phyloP scores from a whole-genome alignment of 2,329 filamentous ascomycete genomes.

The Clonostachys sp. region DNA sequence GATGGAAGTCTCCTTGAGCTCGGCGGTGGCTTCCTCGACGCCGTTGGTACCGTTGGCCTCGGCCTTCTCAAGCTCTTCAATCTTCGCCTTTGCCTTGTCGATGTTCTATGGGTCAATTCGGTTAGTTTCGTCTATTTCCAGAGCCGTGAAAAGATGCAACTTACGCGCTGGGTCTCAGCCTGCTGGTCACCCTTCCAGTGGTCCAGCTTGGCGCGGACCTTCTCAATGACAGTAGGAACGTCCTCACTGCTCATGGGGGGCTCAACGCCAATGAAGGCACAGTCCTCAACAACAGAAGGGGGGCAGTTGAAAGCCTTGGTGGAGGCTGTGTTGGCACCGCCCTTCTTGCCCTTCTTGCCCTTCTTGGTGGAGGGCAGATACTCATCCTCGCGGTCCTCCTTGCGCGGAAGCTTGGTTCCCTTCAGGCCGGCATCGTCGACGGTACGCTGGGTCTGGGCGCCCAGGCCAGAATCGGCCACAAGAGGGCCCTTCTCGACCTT shows the following conservation, averaged over 20 bases:
- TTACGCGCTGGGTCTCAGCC: slow-evolving; percentile 83
- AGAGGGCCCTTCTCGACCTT: slow-evolving; percentile 62
- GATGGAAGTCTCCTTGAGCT: slow-evolving; percentile 46
- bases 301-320: slow-evolving; percentile 73
- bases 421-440: slow-evolving; percentile 82
- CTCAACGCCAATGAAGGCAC: slow-evolving; percentile 77
- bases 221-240: slow-evolving; percentile 74
- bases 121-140: slow-evolving; percentile 9
- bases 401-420: slow-evolving; percentile 77
- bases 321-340: slow-evolving; percentile 42
- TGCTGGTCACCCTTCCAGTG: slow-evolving; percentile 91
- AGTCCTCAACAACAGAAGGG: slow-evolving; percentile 87
- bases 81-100: slow-evolving; percentile 92
- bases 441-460: slow-evolving; percentile 74
- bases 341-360: slow-evolving; percentile 84
- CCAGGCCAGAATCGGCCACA: slow-evolving; percentile 66
- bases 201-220: slow-evolving; percentile 86
- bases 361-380: slow-evolving; percentile 72
- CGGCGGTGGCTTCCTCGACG: slow-evolving; percentile 48
- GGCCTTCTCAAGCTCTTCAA: slow-evolving; percentile 73
- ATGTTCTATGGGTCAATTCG: slow-evolving; percentile 64
- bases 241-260: slow-evolving; percentile 84
- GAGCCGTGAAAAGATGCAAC: slow-evolving; percentile 16
- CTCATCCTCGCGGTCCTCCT: slow-evolving; percentile 83
- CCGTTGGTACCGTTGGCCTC: slow-evolving; percentile 40